Percentiles rank a stretch among this genome's conserved stretches.
These are phyloP conservation scores for Orychophragmus violaceus DNA, from an alignment of 345 rosid species.

Conservation along the genomic window DNA sequence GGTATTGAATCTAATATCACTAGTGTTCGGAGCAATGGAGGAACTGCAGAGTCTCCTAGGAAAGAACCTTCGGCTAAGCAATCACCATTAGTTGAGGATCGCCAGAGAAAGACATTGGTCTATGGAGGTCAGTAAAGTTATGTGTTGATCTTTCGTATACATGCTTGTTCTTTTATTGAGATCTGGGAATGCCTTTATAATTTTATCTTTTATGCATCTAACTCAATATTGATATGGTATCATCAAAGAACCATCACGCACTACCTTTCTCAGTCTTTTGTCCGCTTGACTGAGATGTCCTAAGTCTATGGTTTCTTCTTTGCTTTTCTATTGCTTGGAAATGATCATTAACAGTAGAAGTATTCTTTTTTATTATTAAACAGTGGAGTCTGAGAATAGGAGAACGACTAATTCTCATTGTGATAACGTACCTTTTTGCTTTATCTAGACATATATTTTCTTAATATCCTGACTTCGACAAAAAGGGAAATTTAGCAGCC, in stretches of 20 bases:
- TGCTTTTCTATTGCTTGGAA: conserved; percentile 12
- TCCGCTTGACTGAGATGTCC: neutral
- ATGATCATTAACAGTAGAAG: conserved; percentile 13
- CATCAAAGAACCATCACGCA: neutral
- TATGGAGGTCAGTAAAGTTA: conserved; percentile 33
- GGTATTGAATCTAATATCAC: conserved; percentile 33
- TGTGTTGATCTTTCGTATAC: conserved; percentile 9
- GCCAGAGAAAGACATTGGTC: conserved; percentile 44
- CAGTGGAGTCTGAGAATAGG: conserved; percentile 11
- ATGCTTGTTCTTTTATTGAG: neutral
- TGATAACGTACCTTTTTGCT: conserved; percentile 12
- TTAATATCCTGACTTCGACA: conserved; percentile 24
- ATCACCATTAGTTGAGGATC: conserved; percentile 39
- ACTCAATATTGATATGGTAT: no score
- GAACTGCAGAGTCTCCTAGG: conserved; percentile 40
- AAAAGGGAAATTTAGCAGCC: neutral
- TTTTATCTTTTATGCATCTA: neutral
- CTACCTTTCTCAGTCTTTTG: neutral
- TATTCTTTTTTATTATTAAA: conserved; percentile 20
- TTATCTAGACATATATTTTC: neutral
- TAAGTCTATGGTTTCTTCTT: neutral
- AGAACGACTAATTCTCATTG: conserved; percentile 21
- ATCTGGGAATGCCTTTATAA: neutral
- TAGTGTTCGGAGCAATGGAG: conserved; percentile 45
- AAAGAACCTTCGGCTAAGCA: conserved; percentile 39